Evolutionary conservation across 352 stramenopile species (phyloP), one percentile per base, ranked within the genome.

Genomic region (Albugo candida): DNA sequence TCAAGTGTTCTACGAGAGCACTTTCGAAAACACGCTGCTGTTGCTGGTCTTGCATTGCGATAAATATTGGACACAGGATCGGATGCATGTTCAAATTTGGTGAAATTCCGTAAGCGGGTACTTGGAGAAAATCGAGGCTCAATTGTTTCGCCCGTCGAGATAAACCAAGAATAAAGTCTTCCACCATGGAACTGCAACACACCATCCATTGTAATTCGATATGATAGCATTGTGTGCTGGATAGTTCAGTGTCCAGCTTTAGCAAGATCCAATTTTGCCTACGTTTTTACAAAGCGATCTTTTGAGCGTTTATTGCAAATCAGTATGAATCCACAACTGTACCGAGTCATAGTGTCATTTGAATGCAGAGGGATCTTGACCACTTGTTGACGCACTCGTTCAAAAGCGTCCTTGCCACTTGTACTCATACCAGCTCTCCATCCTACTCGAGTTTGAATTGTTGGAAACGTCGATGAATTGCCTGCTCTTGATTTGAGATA

Each of bases 141-240:
- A 63, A 58, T 47, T 87, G 75, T 49, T 84, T 84, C 13, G 62
- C 64, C 24, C 73, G 75, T 35, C 75, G 70, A 37, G 64, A 60
- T 24, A 87, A 52, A 14, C 64, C 67, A 13, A 64, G 52, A 40
- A 87, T 67, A 51, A 87, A 84, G 37, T 87, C 75, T 41, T 87
- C 75, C 0, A 71, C 64, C 18, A 75, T 66, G 16, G 67, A 79
- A 37, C 75, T 71, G 47, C 72, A 83, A 55, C 75, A 87, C n/a
- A 72, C 75, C 10, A 85, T 54, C 75, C 75, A 87, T 3, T 72
- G 70, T 20, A 87, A 59, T 35, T 84, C 75, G 36, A 87, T 52
- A 40, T 87, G 72, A 31, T 71, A 87, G 20, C 55, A 81, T 19
- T 64, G 64, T 10, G 61, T 61, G 2, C 75, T 54, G 41, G 75